Percentiles rank a stretch among this genome's conserved stretches.
Evolutionary conservation across 176 grass and related monocot species (phyloP).

Genomic region (Aegilops bicornis): DNA sequence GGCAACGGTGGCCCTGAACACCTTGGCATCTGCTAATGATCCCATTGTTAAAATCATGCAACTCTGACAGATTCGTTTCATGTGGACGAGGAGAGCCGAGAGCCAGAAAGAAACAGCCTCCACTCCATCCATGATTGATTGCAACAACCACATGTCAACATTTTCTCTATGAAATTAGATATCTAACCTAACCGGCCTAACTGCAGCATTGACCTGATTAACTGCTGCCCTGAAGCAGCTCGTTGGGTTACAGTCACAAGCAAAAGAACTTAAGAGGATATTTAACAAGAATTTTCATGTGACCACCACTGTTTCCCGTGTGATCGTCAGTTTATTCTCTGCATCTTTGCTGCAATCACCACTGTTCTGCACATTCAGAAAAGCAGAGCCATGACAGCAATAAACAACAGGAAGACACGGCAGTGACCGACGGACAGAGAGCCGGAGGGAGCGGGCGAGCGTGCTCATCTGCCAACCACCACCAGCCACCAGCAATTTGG

Average conservation of each 20-base stretch:
- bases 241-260: neutral
- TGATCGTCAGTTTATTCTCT: neutral
- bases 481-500: neutral
- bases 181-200: neutral
- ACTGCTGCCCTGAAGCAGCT: neutral
- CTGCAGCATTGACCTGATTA: neutral
- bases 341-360: neutral
- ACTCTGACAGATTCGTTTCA: neutral
- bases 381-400: neutral
- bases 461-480: neutral
- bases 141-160: neutral
- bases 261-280: too few species aligned
- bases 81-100: neutral
- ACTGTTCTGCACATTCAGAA: neutral
- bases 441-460: too few species aligned
- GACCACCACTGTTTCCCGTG: too few species aligned
- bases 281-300: neutral
- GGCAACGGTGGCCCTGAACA: neutral
- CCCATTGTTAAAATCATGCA: neutral
- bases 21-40: neutral
- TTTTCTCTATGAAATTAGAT: neutral
- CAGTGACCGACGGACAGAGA: neutral
- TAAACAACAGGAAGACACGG: neutral
- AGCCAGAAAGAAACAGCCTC: neutral
- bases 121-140: neutral